These are phyloP conservation scores for Jaenimonas drosophilae DNA, from an alignment of 208 protist species.

Conservation along the genomic window DNA sequence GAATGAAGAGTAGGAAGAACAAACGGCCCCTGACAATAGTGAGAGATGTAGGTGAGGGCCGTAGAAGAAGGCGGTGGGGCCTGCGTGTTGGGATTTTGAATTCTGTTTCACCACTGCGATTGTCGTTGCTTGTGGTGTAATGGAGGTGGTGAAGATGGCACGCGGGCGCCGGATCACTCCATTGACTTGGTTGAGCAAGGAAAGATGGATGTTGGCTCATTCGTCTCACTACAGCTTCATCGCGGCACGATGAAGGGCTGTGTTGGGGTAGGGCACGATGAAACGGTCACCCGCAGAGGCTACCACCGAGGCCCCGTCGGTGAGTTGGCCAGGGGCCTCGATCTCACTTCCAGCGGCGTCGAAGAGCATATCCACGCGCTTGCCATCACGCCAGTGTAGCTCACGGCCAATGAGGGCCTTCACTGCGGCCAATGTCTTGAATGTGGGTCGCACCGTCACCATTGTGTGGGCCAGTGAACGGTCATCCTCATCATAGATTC, in stretches of 20 bases:
- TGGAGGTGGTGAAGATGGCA: too few species aligned
- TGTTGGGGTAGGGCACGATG: slow-evolving; percentile 71
- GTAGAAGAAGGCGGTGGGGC: too few species aligned
- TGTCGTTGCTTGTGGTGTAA: too few species aligned
- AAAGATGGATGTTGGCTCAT: background rate
- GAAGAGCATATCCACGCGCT: slow-evolving; percentile 66
- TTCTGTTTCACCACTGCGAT: too few species aligned
- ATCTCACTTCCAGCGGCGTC: slow-evolving; percentile 70
- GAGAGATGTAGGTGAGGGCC: too few species aligned
- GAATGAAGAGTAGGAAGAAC: too few species aligned
- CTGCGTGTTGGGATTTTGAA: too few species aligned
- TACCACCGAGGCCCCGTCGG: slow-evolving; percentile 59
- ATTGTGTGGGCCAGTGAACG: slow-evolving; percentile 48
- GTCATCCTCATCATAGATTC: slow-evolving; percentile 65
- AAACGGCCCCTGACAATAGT: too few species aligned
- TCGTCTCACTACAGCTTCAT: slow-evolving; percentile 28
- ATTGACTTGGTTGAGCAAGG: too few species aligned
- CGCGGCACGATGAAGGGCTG: slow-evolving; percentile 51
- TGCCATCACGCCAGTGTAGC: slow-evolving; percentile 69
- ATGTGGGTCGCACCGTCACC: slow-evolving; percentile 72
- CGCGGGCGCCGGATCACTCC: too few species aligned
- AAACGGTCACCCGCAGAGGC: slow-evolving; percentile 79
- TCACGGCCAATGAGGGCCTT: slow-evolving; percentile 68
- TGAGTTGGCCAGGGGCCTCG: slow-evolving; percentile 23
- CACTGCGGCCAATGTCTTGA: slow-evolving; percentile 67